Base-by-base conservation (phyloP, 228 moss, liverwort and hornwort species). In the Sphagnum magellanicum region DNA sequence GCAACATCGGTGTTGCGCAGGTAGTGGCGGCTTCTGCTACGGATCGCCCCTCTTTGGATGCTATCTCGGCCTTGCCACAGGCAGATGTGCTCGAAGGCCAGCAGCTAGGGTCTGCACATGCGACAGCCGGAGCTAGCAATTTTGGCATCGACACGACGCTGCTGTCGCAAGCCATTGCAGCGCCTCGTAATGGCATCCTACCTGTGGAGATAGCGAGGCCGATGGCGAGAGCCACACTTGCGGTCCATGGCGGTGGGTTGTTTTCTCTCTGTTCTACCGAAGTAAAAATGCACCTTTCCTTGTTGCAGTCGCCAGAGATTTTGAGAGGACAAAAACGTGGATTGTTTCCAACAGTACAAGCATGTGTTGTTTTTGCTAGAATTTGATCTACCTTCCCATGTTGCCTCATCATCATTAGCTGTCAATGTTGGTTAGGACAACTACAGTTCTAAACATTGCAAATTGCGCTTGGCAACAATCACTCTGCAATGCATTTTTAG, bases 1-100 rank as follows among this genome's bases (percentile, higher is more conserved):
- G 91, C 84, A 98, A 93, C 76, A 98, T 98, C 80, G 98, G 98
- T 63, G 90, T 98, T 50, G 98, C 98, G 53, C 93, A 98, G 81
- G 93, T 98, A 12, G 98, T 92, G 64, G 98, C 98, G 63, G 93
- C 93, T 71, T 98, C 93, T 58, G 93, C 88, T 2, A 98, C 97
- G 81, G 88, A 98, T 84, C 81, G 88, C 50, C 84, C 84, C 53
- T 65, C 81, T 13, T 49, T 74, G 51, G 50, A 63, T 58, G 58
- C 79, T 0, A 62, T 47, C 51, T 49, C 57, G 48, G 59, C 77
- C 55, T 55, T 55, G 55, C 55, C 55, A 8, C 55, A 55, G 50
- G 17, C 62, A 15, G 70, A 70, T 60, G 70, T 51, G 11, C 6
- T 51, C 12, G 61, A 70, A 60, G 62, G 70, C 11, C 50, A 61